phyloP scores from a whole-genome alignment of 78 protist genomes.

The Dictyostelium firmibasis region DNA sequence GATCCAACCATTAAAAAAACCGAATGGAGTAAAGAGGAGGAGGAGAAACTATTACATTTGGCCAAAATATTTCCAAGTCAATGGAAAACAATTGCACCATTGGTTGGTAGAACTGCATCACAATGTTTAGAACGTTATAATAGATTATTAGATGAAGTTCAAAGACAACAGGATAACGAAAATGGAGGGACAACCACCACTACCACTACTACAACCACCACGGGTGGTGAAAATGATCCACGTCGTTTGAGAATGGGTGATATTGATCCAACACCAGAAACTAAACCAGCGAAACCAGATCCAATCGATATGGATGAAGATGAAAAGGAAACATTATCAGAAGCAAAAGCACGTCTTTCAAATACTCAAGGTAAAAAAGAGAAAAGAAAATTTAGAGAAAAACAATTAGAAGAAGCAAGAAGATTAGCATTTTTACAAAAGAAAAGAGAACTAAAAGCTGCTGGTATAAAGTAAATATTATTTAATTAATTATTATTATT shows the following conservation, averaged over 20 bases:
- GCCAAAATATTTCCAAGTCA: constrained; percentile 97
- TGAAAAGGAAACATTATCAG: constrained; percentile 98
- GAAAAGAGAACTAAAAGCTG: constrained; percentile 96
- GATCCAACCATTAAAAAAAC: constrained; percentile 99
- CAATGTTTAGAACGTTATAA: constrained; percentile 99
- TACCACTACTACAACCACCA: background rate
- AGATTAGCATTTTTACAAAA: constrained; percentile 97
- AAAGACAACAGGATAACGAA: constrained; percentile 23
- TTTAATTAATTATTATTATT: background rate
- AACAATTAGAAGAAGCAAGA: constrained; percentile 98
- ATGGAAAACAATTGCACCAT: constrained; percentile 99
- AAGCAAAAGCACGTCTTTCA: constrained; percentile 99
- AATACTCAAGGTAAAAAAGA: constrained; percentile 99
- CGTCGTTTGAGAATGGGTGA: constrained; percentile 96
- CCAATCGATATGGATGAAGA: constrained; percentile 99
- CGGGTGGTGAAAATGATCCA: constrained; percentile 90
- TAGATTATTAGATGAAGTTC: constrained; percentile 88
- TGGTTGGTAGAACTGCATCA: constrained; percentile 98
- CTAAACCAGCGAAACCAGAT: constrained; percentile 99
- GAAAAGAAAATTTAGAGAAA: constrained; percentile 97
- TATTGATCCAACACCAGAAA: constrained; percentile 97
- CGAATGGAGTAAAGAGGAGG: constrained; percentile 99
- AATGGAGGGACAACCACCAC: background rate
- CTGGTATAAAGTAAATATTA: constrained; percentile 88
- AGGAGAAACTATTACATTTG: constrained; percentile 98